Base-by-base conservation (phyloP, 2,329 filamentous ascomycete genomes). In the Tetracladium maxilliforme region DNA sequence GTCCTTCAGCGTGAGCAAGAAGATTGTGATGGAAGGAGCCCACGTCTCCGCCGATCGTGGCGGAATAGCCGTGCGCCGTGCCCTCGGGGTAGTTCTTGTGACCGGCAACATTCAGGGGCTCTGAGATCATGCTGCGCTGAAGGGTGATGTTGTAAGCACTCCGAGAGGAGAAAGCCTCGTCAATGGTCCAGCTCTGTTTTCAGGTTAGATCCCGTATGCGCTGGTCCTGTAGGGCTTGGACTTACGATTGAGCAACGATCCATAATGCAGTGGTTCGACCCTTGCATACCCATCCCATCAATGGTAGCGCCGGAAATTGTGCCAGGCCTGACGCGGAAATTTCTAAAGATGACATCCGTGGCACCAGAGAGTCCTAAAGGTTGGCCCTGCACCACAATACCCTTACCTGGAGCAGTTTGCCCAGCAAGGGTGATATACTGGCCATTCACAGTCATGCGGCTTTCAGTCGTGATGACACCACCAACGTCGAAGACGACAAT, bases 401-500 rank as follows among this genome's bases (percentile, higher is more conserved):
- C 52, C 19, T 52, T 55, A 2, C 61, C 56, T 1, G 52, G 59
- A 6, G 56, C 60, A 2, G 58, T 64, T 39, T 64, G 58, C 5
- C 59, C 58, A 1, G 60, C 51, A 26, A 64, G 61, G 12, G 53
- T 56, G 15, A 63, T 47, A 21, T 57, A 55, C 29, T 58, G 56
- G 8, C 39, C 43, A 3, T 49, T 53, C 10, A 64, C 56, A 4
- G 58, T 54, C 7, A 64, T 45, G 10, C 59, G 51, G 3, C 48
- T 47, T 6, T 40, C 44, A 26, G 64, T 60, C 18, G 58, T 54
- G 31, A 64, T 62, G 3, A 59, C 49, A 4, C 61, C 61, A 15
- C 58, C 58, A 6, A 62, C 51, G 10, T 55, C 50, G 33, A 65
- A 64, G 12, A 61, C 54, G 12, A 64, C 47, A 14, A 58, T 61